Percentiles rank a stretch among this genome's conserved stretches.
phyloP scores from a whole-genome alignment of 2,329 filamentous ascomycete genomes.

The Aspergillus sp. region DNA sequence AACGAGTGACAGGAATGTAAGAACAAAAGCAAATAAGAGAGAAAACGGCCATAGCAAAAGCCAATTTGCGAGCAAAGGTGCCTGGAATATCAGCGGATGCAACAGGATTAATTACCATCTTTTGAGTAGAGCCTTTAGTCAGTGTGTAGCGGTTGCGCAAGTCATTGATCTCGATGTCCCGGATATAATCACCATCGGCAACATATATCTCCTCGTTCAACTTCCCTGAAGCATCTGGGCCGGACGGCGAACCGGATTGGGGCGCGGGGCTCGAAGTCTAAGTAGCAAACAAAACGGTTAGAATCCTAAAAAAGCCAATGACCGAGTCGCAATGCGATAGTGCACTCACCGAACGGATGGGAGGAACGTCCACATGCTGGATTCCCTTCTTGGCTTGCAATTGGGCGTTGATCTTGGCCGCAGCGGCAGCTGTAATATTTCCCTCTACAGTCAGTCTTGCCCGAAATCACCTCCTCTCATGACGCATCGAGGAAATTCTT shows the following conservation, averaged over 20 bases:
- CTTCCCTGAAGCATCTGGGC: constrained; percentile 52
- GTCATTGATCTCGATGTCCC: constrained; percentile 98
- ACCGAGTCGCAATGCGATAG: constrained; percentile 13
- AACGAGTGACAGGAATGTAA: constrained; percentile 35
- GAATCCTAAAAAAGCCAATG: neutral
- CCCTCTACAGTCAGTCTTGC: constrained; percentile 13
- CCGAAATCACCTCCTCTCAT: neutral
- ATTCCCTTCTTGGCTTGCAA: constrained; percentile 84
- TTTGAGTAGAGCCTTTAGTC: constrained; percentile 95
- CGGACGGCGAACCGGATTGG: constrained; percentile 55
- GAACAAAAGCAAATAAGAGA: constrained; percentile 33
- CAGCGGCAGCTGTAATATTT: constrained; percentile 68
- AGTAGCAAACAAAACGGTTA: constrained; percentile 2
- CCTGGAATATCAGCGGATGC: constrained; percentile 66
- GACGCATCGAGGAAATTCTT: neutral
- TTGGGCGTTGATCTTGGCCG: constrained; percentile 81
- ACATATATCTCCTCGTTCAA: constrained; percentile 90
- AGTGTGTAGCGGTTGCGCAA: constrained; percentile 93
- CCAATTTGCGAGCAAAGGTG: constrained; percentile 37
- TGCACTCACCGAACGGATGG: constrained; percentile 62
- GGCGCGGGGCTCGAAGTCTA: constrained; percentile 51
- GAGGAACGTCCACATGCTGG: constrained; percentile 85
- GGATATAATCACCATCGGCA: constrained; percentile 95
- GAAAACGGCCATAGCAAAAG: constrained; percentile 38
- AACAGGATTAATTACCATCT: constrained; percentile 94